phyloP scores from a whole-genome alignment of 345 rosid genomes.

The Boechera stricta region DNA sequence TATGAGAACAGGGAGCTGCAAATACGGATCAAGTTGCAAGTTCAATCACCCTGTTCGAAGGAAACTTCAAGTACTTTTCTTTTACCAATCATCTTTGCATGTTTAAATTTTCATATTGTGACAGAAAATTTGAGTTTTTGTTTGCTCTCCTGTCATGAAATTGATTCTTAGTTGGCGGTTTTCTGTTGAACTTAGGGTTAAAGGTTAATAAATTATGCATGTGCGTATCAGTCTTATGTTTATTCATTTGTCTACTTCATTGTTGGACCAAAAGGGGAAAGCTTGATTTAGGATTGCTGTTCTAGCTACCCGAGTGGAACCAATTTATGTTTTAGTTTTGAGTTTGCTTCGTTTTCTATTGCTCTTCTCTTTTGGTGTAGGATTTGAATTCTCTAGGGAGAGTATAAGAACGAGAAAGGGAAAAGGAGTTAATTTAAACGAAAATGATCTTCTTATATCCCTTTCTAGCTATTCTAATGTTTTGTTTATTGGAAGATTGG shows the following conservation, averaged over 20 bases:
- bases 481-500: conserved; percentile 53
- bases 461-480: conserved; percentile 26
- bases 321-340: background rate
- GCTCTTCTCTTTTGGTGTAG: conserved; percentile 15
- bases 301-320: too few species aligned
- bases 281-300: background rate
- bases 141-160: background rate
- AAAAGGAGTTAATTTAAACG: background rate
- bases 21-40: conserved; percentile 91
- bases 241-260: background rate
- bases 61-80: conserved; percentile 63
- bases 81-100: conserved; percentile 13
- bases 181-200: background rate
- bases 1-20: conserved; percentile 88
- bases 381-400: conserved; percentile 17
- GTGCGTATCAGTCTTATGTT: conserved; percentile 15
- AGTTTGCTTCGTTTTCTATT: background rate
- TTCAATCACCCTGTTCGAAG: conserved; percentile 81
- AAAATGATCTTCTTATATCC: background rate
- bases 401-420: background rate
- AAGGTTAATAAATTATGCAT: background rate
- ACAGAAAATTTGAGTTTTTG: background rate
- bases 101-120: background rate
- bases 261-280: conserved; percentile 21
- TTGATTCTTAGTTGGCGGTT: conserved; percentile 11